phyloP scores from a whole-genome alignment of 2,329 filamentous ascomycete species.

The Cucurbitaria berberidis region DNA sequence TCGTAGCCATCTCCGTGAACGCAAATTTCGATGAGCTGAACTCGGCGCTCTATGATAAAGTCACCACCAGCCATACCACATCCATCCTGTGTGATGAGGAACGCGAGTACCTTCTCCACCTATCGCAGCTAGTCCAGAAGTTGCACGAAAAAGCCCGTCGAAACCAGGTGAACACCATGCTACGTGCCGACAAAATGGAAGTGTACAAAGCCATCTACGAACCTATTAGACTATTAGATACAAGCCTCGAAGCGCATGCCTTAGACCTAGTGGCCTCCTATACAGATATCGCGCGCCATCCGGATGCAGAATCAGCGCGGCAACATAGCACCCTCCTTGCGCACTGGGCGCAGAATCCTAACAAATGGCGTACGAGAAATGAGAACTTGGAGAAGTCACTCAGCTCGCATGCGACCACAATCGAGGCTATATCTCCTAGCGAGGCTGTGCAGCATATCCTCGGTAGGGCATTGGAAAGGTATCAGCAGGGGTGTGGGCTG shows the following conservation, averaged over 20 bases:
- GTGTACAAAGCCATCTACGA: background rate
- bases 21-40: conserved; percentile 3
- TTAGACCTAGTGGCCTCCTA: background rate
- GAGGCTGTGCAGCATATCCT: background rate
- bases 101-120: background rate
- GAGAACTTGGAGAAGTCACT: background rate
- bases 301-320: background rate
- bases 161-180: background rate
- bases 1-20: background rate
- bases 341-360: background rate
- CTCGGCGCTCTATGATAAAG: background rate
- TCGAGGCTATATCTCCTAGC: background rate
- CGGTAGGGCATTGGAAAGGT: background rate
- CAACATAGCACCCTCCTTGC: background rate
- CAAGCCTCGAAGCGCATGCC: background rate
- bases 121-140: background rate
- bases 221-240: background rate
- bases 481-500: background rate
- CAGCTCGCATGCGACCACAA: background rate
- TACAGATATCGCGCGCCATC: background rate
- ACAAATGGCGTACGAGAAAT: background rate
- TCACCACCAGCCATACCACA: background rate
- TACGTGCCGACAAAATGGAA: background rate
- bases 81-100: background rate
- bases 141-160: background rate